These are phyloP conservation scores for Arachis stenosperma DNA, from an alignment of 306 rosid genomes.

Conservation along the genomic window DNA sequence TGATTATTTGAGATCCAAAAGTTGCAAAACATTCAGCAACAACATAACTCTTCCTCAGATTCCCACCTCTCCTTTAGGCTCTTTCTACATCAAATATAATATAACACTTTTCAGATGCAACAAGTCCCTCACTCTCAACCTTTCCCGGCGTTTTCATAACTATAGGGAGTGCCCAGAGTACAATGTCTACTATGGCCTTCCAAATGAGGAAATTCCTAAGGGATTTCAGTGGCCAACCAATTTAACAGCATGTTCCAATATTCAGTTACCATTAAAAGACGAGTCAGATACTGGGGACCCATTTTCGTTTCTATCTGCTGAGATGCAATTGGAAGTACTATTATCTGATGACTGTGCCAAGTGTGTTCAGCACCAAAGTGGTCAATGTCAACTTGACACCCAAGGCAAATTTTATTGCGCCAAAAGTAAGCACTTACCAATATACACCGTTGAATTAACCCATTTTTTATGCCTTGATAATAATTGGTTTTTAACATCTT, in stretches of 20 bases:
- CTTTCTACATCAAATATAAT: slow-evolving; percentile 13
- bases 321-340: slow-evolving; percentile 1
- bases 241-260: slow-evolving; percentile 33
- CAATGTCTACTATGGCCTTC: slow-evolving; percentile 22
- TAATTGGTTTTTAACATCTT: not conserved
- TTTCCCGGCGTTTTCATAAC: not conserved
- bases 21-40: slow-evolving; percentile 31
- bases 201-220: not conserved
- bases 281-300: not conserved
- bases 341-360: slow-evolving; percentile 18
- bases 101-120: slow-evolving; percentile 40
- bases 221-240: not conserved
- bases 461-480: too few species aligned
- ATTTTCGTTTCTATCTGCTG: slow-evolving; percentile 8
- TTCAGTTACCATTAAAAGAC: slow-evolving; percentile 29
- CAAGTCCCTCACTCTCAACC: not conserved
- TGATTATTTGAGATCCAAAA: not conserved
- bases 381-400: slow-evolving; percentile 31
- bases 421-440: slow-evolving; percentile 24
- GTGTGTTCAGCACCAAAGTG: slow-evolving; percentile 11
- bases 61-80: slow-evolving; percentile 14
- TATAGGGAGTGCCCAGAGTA: not conserved
- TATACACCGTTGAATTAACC: not conserved
- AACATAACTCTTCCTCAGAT: slow-evolving; percentile 22
- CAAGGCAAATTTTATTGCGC: slow-evolving; percentile 8